Conservation (phyloP, 139 green algal genomes). For the Zygnema cylindricum region DNA sequence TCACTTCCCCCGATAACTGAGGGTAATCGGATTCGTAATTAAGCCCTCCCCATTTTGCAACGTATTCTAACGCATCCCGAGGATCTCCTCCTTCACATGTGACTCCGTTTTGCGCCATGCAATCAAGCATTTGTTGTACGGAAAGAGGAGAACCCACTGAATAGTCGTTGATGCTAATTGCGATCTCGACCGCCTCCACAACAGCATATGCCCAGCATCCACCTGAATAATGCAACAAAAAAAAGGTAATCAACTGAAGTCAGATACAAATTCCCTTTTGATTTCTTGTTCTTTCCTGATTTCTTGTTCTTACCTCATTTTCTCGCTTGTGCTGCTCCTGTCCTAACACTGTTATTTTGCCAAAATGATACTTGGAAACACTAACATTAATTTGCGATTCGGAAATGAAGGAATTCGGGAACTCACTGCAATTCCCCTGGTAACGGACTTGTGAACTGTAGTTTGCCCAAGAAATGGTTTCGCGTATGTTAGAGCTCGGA, state of each 20-base stretch:
- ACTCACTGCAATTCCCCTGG: neutral
- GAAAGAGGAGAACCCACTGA: neutral
- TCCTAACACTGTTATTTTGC: no score
- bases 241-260: no score
- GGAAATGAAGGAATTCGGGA: no score
- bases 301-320: no score
- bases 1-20: neutral
- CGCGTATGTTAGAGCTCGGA: neutral
- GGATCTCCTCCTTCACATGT: slow-evolving; percentile 2
- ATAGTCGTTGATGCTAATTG: neutral
- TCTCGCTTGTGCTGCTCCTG: no score
- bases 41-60: neutral
- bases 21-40: neutral
- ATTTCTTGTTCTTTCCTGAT: no score
- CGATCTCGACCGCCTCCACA: neutral
- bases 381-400: no score
- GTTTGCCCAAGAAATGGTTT: neutral
- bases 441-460: neutral
- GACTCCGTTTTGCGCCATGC: neutral
- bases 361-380: no score
- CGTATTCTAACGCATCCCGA: slow-evolving; percentile 12
- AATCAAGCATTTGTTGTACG: slow-evolving; percentile 1
- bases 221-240: neutral
- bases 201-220: neutral
- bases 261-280: no score